Evolutionary conservation across 108 stramenopile genomes (phyloP).

Genomic region (Asterionellopsis glacialis): DNA sequence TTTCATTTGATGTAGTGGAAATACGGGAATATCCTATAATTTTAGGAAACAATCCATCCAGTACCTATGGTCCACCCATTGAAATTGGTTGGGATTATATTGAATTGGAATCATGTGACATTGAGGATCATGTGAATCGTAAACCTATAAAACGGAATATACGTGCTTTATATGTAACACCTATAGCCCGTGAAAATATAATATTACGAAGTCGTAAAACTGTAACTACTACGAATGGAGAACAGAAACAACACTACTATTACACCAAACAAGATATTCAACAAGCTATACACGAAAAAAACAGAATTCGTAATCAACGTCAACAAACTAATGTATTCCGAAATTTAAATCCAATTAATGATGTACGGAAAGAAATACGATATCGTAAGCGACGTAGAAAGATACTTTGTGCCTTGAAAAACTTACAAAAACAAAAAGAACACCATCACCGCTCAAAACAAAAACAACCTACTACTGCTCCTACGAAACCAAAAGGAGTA

Average conservation of each 20-base stretch:
- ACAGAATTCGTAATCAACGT: not conserved
- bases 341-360: not conserved
- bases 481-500: no score
- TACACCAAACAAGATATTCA: not conserved
- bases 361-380: not conserved
- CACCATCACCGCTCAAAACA: no score
- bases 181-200: not conserved
- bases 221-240: not conserved
- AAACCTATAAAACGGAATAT: no score
- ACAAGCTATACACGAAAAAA: not conserved
- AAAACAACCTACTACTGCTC: no score
- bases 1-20: slow-evolving; percentile 1
- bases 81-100: slow-evolving; percentile 14
- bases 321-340: not conserved
- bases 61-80: slow-evolving; percentile 12
- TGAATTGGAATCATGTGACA: no score
- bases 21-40: slow-evolving; percentile 4
- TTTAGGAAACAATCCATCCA: slow-evolving; percentile 4
- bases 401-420: not conserved
- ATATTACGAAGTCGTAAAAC: not conserved
- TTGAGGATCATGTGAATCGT: no score
- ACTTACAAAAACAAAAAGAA: not conserved
- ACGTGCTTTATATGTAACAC: not conserved
- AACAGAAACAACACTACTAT: not conserved
- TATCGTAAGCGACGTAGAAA: not conserved